These are phyloP conservation scores for Pisolithus tinctorius DNA, from an alignment of 768 basidiomycete genomes.

Conservation along the genomic window DNA sequence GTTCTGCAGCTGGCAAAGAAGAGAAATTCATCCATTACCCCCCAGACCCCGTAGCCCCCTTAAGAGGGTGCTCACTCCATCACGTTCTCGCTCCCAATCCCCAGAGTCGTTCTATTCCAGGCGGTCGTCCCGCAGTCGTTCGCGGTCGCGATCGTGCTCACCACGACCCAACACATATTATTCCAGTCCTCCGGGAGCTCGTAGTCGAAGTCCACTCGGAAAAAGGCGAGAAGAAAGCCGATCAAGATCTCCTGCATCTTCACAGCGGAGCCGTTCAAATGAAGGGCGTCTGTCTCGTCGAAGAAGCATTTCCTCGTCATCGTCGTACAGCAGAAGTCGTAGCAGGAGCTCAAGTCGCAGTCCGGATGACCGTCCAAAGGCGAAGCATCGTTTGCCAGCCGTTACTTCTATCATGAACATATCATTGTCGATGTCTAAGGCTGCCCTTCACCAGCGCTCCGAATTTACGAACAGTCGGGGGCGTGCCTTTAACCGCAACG, in stretches of 20 bases:
- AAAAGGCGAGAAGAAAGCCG: conserved; percentile 25
- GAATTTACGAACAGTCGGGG: conserved; percentile 16
- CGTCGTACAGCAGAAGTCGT: conserved; percentile 50
- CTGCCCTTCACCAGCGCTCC: conserved; percentile 17
- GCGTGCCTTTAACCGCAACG: conserved; percentile 27
- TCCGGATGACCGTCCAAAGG: conserved; percentile 42
- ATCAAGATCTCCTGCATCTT: conserved; percentile 37
- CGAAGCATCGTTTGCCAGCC: conserved; percentile 59
- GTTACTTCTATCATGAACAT: conserved; percentile 34
- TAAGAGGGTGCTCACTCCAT: conserved; percentile 40
- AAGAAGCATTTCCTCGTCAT: conserved; percentile 48
- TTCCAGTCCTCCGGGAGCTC: conserved; percentile 40
- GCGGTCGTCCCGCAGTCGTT: conserved; percentile 58
- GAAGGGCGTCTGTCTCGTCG: conserved; percentile 27
- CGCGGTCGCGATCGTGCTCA: conserved; percentile 54
- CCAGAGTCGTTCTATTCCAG: conserved; percentile 61
- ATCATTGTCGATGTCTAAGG: conserved; percentile 26
- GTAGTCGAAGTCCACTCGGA: conserved; percentile 45
- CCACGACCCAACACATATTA: conserved; percentile 52
- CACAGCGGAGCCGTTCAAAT: conserved; percentile 33
- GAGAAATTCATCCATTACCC: conserved; percentile 41
- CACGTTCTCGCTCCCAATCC: conserved; percentile 46
- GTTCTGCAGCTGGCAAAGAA: conserved; percentile 55
- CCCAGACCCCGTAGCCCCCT: conserved; percentile 31
- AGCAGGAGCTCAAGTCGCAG: conserved; percentile 49